Evolutionary conservation across 2,329 filamentous ascomycete species (phyloP), one percentile per base, ranked within the genome.

Genomic region (Paraphoma chrysanthemicola): DNA sequence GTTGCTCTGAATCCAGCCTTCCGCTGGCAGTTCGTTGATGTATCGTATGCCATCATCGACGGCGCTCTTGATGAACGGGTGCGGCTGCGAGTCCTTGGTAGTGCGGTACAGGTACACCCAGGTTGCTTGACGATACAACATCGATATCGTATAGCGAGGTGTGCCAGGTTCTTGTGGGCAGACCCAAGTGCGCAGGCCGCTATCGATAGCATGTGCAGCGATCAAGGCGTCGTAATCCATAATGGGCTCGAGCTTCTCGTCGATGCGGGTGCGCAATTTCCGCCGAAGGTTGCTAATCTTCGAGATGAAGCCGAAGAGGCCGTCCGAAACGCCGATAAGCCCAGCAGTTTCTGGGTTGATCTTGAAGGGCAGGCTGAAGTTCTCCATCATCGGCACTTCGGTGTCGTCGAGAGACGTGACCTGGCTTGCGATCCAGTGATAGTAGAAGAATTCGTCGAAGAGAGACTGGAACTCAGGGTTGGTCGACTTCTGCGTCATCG

Each of bases 261-360:
- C 78, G 64, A 92, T 88, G 49, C 91, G 88, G 31, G 81, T 80
- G 6, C 93, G 86, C 59, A 96, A 90, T 2, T 83, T 83, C 73
- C 93, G 90, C 42, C 92, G 86, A 38, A 97, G 85, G 11, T 86
- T 85, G 1, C 91, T 92, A 57, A 96, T 94, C 68, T 91, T 87
- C 7, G 89, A 89, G 30, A 97, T 88, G 70, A 90, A 88, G 33
- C 85, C 84, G 71, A 96, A 93, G 1, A 97, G 81, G 1, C 91
- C 91, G 68, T 97, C 92, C 41, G 90, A 87, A 28, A 96, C 89
- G 18, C 93, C 93, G 6, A 96, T 81, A 4, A 96, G 81, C n/a
- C 80, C 82, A 8, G 83, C 84, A 2, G 83, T 84, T 61, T 84
- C 81, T 1, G 82, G 80, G 49, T 84, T 83, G 30, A 84, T 80